Percentiles rank a stretch among this genome's conserved stretches.
Conservation (phyloP, 2,329 filamentous ascomycete species). For the Magnaporthiopsis rhizophila region DNA sequence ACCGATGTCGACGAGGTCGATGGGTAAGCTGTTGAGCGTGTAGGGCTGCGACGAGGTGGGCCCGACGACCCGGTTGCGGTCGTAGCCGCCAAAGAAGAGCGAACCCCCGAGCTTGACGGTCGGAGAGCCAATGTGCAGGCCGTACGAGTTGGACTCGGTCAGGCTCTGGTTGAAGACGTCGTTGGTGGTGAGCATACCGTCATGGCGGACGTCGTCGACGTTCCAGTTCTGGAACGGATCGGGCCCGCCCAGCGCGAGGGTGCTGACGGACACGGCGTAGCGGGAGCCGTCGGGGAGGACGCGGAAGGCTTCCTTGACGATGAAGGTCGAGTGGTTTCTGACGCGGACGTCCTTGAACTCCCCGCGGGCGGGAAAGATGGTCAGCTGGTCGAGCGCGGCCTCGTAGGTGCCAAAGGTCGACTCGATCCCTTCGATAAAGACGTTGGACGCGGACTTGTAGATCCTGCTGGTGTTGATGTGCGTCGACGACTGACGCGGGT, state of each 20-base stretch:
- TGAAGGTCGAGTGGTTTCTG: slow-evolving; percentile 1
- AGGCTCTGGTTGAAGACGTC: background rate
- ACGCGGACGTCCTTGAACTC: background rate
- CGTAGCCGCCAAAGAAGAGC: slow-evolving; percentile 25
- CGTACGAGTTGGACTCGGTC: slow-evolving; percentile 20
- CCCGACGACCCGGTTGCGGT: slow-evolving; percentile 22
- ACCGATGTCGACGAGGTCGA: slow-evolving; percentile 14
- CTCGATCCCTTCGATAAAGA: too few species aligned
- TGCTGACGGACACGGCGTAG: too few species aligned
- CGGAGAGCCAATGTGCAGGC: slow-evolving; percentile 25
- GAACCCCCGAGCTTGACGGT: slow-evolving; percentile 19
- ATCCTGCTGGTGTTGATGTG: background rate
- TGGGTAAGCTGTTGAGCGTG: slow-evolving; percentile 11
- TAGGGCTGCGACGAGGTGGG: slow-evolving; percentile 12
- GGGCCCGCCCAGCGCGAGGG: background rate
- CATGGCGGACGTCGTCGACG: too few species aligned
- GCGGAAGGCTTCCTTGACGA: too few species aligned
- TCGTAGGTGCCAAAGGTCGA: too few species aligned
- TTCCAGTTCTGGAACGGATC: slow-evolving; percentile 7
- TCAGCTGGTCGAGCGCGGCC: background rate
- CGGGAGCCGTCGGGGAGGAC: background rate
- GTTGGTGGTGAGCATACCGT: too few species aligned
- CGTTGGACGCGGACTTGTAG: background rate
- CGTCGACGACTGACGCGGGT: too few species aligned
- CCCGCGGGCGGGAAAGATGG: background rate